These are phyloP conservation scores for Nakazawaea ernobii DNA, from an alignment of 805 yeast genomes.

Conservation along the genomic window DNA sequence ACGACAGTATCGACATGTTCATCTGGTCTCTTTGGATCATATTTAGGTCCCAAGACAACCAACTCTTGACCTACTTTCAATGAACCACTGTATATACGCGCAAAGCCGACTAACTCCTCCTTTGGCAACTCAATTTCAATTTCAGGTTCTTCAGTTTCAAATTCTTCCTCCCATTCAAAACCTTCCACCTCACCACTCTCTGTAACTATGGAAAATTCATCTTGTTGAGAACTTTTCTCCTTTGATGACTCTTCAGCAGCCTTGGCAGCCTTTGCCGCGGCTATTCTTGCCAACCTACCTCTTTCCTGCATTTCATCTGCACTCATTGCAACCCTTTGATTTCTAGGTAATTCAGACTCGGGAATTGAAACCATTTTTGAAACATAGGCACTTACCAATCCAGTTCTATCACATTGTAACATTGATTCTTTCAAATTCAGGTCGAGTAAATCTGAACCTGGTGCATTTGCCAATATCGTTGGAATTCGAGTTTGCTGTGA, in stretches of 20 bases:
- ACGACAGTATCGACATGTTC: constrained; percentile 53
- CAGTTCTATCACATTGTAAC: constrained; percentile 58
- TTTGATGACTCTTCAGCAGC: constrained; percentile 51
- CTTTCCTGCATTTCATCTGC: constrained; percentile 58
- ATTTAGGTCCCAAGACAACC: constrained; percentile 80
- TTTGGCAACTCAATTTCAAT: constrained; percentile 33
- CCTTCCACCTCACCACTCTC: constrained; percentile 28
- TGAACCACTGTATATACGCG: constrained; percentile 85
- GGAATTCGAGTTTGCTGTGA: constrained; percentile 75
- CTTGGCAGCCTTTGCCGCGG: constrained; percentile 64
- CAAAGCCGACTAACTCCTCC: constrained; percentile 80
- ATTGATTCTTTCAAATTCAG: constrained; percentile 47
- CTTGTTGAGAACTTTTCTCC: constrained; percentile 10
- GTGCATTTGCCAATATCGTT: constrained; percentile 55
- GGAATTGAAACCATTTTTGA: constrained; percentile 89
- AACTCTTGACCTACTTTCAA: constrained; percentile 69
- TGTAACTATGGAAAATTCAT: constrained; percentile 16
- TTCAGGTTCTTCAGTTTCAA: constrained; percentile 40
- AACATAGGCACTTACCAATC: constrained; percentile 71
- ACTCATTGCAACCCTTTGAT: constrained; percentile 33
- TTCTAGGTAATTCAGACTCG: constrained; percentile 67
- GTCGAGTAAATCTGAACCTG: constrained; percentile 45
- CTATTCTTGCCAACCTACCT: constrained; percentile 57
- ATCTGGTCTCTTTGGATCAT: constrained; percentile 57
- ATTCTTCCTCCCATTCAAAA: constrained; percentile 50